phyloP scores from a whole-genome alignment of 129 eudicot genomes.

The Chrysanthemum lavandulifolium region DNA sequence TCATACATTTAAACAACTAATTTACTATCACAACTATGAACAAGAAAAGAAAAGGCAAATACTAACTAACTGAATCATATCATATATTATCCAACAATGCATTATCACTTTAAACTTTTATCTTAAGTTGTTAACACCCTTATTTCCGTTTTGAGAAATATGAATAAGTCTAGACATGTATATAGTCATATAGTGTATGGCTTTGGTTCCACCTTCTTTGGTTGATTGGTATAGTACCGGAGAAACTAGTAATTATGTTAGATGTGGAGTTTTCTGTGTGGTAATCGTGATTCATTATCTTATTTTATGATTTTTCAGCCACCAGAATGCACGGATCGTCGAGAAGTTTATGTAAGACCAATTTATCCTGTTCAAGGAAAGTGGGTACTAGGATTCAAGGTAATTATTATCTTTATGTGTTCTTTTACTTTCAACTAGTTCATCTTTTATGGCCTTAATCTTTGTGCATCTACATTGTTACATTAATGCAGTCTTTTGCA shows the following conservation, averaged over 20 bases:
- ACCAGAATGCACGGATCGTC: conserved; percentile 34
- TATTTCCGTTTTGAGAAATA: neutral
- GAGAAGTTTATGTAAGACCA: conserved; percentile 46
- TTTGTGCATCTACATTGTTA: neutral
- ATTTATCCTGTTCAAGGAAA: conserved; percentile 30
- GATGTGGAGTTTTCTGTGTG: neutral
- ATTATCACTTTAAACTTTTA: too few relatives aligned
- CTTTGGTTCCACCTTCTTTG: neutral
- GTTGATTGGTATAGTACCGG: neutral
- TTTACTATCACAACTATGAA: too few relatives aligned
- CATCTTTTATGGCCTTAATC: neutral
- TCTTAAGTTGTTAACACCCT: neutral
- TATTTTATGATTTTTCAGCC: conserved; percentile 26
- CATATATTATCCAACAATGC: too few relatives aligned
- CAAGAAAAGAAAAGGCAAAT: too few relatives aligned
- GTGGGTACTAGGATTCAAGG: conserved; percentile 65
- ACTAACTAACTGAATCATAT: too few relatives aligned
- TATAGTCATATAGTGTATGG: neutral
- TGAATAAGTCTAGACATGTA: neutral
- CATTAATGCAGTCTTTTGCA: conserved; percentile 48
- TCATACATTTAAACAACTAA: too few relatives aligned
- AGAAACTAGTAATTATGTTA: neutral
- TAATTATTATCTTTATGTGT: conserved; percentile 20
- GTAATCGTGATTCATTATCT: conserved; percentile 1
- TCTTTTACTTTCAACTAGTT: neutral